phyloP scores from a whole-genome alignment of 179 eudicot species.

The Sideroxylon spinosum region DNA sequence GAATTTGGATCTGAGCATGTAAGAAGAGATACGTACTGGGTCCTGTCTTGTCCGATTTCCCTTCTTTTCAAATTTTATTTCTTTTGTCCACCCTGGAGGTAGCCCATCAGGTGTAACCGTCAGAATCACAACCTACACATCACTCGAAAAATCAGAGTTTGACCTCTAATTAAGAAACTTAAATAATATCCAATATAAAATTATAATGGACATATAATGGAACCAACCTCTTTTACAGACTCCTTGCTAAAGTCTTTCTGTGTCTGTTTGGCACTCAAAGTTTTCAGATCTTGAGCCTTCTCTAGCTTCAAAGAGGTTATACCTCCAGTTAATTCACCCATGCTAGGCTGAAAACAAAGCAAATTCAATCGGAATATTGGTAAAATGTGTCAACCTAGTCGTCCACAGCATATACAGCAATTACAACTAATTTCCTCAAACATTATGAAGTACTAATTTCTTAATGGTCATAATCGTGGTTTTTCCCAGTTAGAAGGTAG shows the following conservation, averaged over 20 bases:
- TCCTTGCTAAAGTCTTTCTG: conserved; percentile 14
- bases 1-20: neutral
- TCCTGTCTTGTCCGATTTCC: conserved; percentile 38
- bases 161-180: neutral
- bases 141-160: conserved; percentile 21
- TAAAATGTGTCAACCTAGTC: neutral
- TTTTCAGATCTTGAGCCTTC: conserved; percentile 18
- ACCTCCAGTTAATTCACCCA: conserved; percentile 19
- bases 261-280: conserved; percentile 16
- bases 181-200: neutral
- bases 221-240: conserved; percentile 7
- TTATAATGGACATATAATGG: neutral
- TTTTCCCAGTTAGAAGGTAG: neutral
- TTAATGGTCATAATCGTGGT: neutral
- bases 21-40: conserved; percentile 39
- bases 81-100: conserved; percentile 87
- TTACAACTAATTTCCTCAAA: neutral
- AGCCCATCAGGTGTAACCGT: conserved; percentile 39
- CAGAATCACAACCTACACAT: conserved; percentile 44
- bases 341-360: conserved; percentile 25
- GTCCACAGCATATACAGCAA: neutral
- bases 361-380: conserved; percentile 10
- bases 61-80: conserved; percentile 38
- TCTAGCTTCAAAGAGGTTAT: conserved; percentile 24
- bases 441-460: neutral